Conservation (phyloP, 768 basidiomycete species). For the Trichaptum fuscoviolaceum region DNA sequence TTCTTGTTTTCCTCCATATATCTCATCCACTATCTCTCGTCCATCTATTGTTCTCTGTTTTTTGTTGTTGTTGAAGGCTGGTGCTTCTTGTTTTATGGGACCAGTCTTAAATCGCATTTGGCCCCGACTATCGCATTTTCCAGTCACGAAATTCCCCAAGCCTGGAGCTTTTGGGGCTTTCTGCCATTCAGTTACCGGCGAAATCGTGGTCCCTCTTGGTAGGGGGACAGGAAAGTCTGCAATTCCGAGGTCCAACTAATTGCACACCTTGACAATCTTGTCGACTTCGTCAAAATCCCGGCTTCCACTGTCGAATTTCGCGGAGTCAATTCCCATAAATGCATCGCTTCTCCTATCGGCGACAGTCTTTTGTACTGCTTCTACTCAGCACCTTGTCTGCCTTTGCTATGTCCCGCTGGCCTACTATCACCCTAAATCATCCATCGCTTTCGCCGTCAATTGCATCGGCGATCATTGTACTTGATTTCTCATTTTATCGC, state of each 20-base stretch:
- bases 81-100: conserved; percentile 20
- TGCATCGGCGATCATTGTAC: neutral
- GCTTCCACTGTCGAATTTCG: neutral
- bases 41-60: conserved; percentile 27
- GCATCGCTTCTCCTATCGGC: neutral
- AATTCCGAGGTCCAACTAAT: neutral
- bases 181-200: neutral
- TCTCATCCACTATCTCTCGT: conserved; percentile 25
- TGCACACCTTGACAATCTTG: neutral
- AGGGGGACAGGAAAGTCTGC: neutral
- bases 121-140: conserved; percentile 10
- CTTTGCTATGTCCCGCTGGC: neutral
- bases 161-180: neutral
- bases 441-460: neutral
- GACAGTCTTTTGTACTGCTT: neutral
- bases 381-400: neutral
- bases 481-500: neutral
- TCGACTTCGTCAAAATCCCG: neutral
- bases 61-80: conserved; percentile 15
- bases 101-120: conserved; percentile 8
- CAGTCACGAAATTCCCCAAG: neutral
- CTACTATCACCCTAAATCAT: neutral
- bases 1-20: conserved; percentile 30
- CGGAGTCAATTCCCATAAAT: neutral
- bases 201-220: neutral